These are phyloP conservation scores for Fagus crenata DNA, from an alignment of 306 rosid genomes.

Conservation along the genomic window DNA sequence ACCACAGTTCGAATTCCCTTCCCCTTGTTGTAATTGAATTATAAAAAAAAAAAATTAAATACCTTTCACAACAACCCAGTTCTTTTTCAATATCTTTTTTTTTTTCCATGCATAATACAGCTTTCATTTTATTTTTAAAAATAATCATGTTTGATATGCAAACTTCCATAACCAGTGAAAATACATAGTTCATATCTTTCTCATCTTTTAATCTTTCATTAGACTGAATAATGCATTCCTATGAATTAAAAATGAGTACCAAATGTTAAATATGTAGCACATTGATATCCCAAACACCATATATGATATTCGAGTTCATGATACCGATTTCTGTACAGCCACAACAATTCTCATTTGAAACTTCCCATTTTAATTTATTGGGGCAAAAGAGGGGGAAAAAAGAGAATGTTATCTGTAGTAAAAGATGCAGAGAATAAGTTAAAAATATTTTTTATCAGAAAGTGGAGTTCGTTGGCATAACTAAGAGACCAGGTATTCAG, in stretches of 20 bases:
- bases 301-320: background rate
- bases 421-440: background rate
- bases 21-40: too few relatives aligned
- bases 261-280: background rate
- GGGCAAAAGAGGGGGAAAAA: background rate
- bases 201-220: constrained; percentile 1
- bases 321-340: background rate
- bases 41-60: too few relatives aligned
- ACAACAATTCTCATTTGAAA: background rate
- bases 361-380: background rate
- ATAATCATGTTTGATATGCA: background rate
- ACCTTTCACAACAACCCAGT: too few relatives aligned
- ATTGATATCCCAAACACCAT: background rate
- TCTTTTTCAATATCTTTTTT: background rate
- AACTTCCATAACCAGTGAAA: background rate
- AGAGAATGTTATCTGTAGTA: background rate
- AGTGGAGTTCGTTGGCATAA: background rate
- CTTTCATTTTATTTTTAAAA: background rate
- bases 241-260: background rate
- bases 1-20: too few relatives aligned
- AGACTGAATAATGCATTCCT: background rate
- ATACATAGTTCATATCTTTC: background rate
- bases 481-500: constrained; percentile 4
- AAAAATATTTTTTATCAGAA: background rate
- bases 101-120: background rate